Evolutionary conservation across 2,329 filamentous ascomycete genomes (phyloP).

Genomic region (Aspergillus brasiliensis): DNA sequence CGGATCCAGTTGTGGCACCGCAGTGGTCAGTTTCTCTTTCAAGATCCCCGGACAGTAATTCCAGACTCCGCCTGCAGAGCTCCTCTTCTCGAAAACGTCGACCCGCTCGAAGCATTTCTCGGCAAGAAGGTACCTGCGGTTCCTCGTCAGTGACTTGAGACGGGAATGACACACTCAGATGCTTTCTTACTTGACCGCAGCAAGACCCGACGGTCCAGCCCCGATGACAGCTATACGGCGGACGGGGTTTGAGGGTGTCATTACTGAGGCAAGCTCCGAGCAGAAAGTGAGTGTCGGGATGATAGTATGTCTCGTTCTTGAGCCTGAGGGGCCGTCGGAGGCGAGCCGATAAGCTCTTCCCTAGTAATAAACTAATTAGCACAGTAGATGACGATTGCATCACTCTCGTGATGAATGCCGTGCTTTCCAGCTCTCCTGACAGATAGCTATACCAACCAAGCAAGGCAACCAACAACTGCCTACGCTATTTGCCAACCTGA

Average conservation of each 20-base stretch:
- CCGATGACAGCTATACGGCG: constrained; percentile 72
- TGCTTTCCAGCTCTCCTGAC: background rate
- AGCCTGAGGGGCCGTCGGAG: background rate
- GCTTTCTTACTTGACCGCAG: constrained; percentile 65
- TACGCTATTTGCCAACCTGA: background rate
- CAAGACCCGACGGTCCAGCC: constrained; percentile 77
- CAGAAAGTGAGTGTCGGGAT: background rate
- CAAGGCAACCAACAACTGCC: too few relatives aligned
- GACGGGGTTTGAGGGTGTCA: constrained; percentile 28
- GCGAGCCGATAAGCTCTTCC: background rate
- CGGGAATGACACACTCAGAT: background rate
- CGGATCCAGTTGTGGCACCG: constrained; percentile 69
- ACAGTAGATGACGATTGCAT: background rate
- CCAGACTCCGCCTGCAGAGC: constrained; percentile 80
- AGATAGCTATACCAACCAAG: too few relatives aligned
- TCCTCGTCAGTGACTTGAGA: constrained; percentile 21
- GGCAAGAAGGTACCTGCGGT: constrained; percentile 66
- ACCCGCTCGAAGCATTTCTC: constrained; percentile 71
- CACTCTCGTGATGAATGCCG: background rate
- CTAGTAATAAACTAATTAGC: background rate
- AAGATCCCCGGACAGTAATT: constrained; percentile 65
- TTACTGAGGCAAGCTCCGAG: constrained; percentile 5
- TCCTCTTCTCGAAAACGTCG: constrained; percentile 79
- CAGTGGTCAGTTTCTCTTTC: constrained; percentile 44
- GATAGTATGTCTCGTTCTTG: background rate